A percentile compares a stretch with the other conserved stretches of the same genome.
phyloP scores from a whole-genome alignment of 1,284 basidiomycete species.

The Apiotrichum gamsii region DNA sequence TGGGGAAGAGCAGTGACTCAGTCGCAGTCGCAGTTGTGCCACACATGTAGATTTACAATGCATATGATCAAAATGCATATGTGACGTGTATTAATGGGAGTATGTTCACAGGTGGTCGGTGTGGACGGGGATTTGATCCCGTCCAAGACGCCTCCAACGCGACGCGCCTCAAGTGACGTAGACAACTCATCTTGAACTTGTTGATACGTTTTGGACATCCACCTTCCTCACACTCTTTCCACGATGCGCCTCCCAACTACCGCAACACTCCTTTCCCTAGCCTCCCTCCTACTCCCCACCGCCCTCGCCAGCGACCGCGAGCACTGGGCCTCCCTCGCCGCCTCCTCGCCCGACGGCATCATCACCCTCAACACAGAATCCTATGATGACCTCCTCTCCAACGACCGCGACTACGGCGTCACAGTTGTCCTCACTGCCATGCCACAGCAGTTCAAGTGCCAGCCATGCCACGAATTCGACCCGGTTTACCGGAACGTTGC shows the following conservation, averaged over 20 bases:
- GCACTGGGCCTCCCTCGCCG: conserved; percentile 54
- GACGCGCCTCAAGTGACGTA: too few species aligned
- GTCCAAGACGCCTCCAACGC: too few species aligned
- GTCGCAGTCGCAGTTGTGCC: too few species aligned
- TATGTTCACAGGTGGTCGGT: too few species aligned
- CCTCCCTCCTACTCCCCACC: conserved; percentile 14
- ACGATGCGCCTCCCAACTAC: conserved; percentile 25
- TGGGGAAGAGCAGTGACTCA: too few species aligned
- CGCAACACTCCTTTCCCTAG: conserved; percentile 17
- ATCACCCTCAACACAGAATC: conserved; percentile 67
- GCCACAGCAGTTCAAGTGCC: conserved; percentile 61
- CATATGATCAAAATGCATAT: too few species aligned
- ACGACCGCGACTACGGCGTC: conserved; percentile 72
- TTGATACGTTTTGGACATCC: too few species aligned
- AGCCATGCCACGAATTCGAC: conserved; percentile 63
- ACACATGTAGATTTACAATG: too few species aligned
- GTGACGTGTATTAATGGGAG: too few species aligned
- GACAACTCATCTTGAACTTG: too few species aligned
- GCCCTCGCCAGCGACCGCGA: conserved; percentile 23
- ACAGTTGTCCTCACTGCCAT: conserved; percentile 80
- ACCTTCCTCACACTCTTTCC: too few species aligned
- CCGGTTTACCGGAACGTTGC: conserved; percentile 72
- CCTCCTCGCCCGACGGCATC: conserved; percentile 61
- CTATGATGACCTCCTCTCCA: conserved; percentile 62
- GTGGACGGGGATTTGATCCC: too few species aligned